Base-by-base conservation (phyloP, 2,329 filamentous ascomycete species). In the Colletotrichum brevisporum region DNA sequence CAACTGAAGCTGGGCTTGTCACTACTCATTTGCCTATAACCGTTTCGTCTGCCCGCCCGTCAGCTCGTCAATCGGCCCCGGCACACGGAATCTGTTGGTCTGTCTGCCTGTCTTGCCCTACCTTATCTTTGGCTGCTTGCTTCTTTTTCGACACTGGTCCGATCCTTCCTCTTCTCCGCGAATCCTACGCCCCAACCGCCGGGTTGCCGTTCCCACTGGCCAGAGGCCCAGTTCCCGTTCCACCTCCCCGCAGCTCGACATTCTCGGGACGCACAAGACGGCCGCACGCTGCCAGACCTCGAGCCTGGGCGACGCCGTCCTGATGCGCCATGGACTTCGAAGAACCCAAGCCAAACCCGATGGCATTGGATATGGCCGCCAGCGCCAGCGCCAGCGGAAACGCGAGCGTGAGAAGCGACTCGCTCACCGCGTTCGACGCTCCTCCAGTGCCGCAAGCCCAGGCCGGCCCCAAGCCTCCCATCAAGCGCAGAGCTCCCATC, bases 401-500 rank as follows among this genome's bases (percentile, higher is more conserved):
- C 10, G 31, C 10, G 31, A 67, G 68, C 57, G 51, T 62, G 41
- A 68, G 57, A 56, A 62, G 63, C 59, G 59, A 68, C 21, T 56
- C 48, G 10, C 24, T 58, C 50, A 41, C 24, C 36, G 31, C 41
- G 1, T 67, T 57, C 31, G 69, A 70, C 8, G 31, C 31, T n/a
- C 47, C 56, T 24, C 36, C 39, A 50, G 39, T 47, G 26, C 48
- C 47, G 31, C 61, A 69, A 53, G 26, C 27, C 18, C 58, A 58
- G 41, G 53, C 18, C 21, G 71, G 57, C 24, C 21, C 64, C 12
- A 72, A 71, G 45, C 53, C 75, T 5, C 71, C 66, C 52, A 82
- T 86, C 74, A 86, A 85, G 75, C 83, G 85, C 58, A 81, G 84
- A 75, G 83, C 85, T 47, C 80, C 84, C 27, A 85, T 87, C 73